phyloP scores from a whole-genome alignment of 1,284 basidiomycete species.

The Pseudomicrostroma phylloplanum region DNA sequence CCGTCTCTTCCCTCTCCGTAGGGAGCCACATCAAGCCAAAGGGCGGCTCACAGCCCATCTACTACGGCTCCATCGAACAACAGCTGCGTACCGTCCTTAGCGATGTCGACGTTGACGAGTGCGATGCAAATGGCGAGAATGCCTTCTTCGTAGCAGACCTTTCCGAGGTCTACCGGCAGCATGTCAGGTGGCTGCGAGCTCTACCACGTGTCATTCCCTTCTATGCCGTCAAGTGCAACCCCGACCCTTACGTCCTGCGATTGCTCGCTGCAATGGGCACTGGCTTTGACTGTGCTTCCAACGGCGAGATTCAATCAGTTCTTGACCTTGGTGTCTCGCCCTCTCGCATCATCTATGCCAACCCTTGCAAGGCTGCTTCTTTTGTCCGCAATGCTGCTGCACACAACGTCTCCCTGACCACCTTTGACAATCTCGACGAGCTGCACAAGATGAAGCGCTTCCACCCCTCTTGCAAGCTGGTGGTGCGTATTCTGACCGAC shows the following conservation, averaged over 20 bases:
- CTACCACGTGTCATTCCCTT: slow-evolving; percentile 77
- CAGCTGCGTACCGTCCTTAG: slow-evolving; percentile 36
- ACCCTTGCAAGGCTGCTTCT: slow-evolving; percentile 94
- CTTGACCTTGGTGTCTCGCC: slow-evolving; percentile 61
- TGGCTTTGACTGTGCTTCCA: slow-evolving; percentile 98
- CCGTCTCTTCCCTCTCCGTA: background rate
- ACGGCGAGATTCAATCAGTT: slow-evolving; percentile 81
- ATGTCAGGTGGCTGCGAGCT: slow-evolving; percentile 72
- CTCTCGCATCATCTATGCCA: slow-evolving; percentile 86
- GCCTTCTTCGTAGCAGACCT: slow-evolving; percentile 96
- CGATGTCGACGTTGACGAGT: slow-evolving; percentile 51
- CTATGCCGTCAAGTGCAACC: slow-evolving; percentile 90
- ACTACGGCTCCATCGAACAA: slow-evolving; percentile 29
- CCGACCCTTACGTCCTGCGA: slow-evolving; percentile 85
- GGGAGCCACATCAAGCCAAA: background rate
- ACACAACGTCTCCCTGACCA: slow-evolving; percentile 81
- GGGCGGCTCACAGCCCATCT: slow-evolving; percentile 23
- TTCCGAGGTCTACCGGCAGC: slow-evolving; percentile 77
- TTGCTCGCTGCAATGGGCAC: slow-evolving; percentile 81
- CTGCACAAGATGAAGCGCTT: slow-evolving; percentile 85
- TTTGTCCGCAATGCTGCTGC: slow-evolving; percentile 80
- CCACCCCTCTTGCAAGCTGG: slow-evolving; percentile 76
- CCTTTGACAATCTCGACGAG: slow-evolving; percentile 97
- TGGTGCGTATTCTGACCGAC: slow-evolving; percentile 91
- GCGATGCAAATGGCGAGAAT: slow-evolving; percentile 68